Conservation (phyloP, 2,329 filamentous ascomycete species). For the Fusarium ambrosium region DNA sequence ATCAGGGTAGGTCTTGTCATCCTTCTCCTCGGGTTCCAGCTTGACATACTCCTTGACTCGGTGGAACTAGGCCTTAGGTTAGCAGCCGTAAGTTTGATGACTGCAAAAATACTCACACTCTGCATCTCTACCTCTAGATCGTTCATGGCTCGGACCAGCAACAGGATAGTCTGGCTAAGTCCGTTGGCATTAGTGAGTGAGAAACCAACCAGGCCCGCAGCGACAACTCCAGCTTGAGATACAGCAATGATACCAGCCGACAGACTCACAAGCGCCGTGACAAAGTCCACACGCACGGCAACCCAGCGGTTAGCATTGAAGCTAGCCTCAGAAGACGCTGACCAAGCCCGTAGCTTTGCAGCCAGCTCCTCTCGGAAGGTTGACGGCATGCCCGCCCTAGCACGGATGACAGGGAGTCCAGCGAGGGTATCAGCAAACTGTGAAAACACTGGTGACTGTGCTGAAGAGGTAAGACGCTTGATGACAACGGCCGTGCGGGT, state of each 20-base stretch:
- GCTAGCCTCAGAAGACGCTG: slow-evolving; percentile 62
- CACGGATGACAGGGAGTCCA: slow-evolving; percentile 66
- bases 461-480: slow-evolving; percentile 60
- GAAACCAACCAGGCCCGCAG: slow-evolving; percentile 68
- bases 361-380: slow-evolving; percentile 65
- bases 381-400: slow-evolving; percentile 61
- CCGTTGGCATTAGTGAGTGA: slow-evolving; percentile 69
- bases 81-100: slow-evolving; percentile 10
- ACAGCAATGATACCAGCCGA: slow-evolving; percentile 67
- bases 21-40: slow-evolving; percentile 58
- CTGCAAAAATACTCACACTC: slow-evolving; percentile 56
- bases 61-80: slow-evolving; percentile 55
- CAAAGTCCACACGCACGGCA: slow-evolving; percentile 66
- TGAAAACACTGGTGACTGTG: slow-evolving; percentile 68
- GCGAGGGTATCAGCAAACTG: slow-evolving; percentile 68
- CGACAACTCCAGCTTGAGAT: slow-evolving; percentile 59
- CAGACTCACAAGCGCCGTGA: slow-evolving; percentile 65
- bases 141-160: slow-evolving; percentile 67
- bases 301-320: slow-evolving; percentile 72
- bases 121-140: slow-evolving; percentile 70
- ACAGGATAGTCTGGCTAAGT: slow-evolving; percentile 64
- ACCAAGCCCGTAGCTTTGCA: slow-evolving; percentile 62
- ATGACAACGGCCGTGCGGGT: slow-evolving; percentile 63
- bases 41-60: slow-evolving; percentile 64
- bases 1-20: slow-evolving; percentile 56